Base-by-base conservation (phyloP, 306 rosid species). In the Astragalus glycyphyllos region DNA sequence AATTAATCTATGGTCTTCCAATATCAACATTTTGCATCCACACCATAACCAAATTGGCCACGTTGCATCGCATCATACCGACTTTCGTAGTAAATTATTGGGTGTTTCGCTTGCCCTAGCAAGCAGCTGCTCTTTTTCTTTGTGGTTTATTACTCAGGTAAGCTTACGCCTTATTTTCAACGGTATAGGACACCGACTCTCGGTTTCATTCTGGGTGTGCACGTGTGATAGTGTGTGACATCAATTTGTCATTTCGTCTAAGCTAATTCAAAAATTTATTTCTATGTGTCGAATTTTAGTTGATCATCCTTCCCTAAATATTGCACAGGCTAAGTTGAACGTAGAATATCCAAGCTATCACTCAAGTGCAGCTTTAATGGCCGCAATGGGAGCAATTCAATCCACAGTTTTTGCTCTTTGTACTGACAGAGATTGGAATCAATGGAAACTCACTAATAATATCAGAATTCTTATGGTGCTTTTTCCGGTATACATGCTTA, bases 61-160 rank as follows among this genome's bases (percentile, higher is more conserved):
- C 50, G 5, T 62, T 17, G 17, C 54, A 31, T 3, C 74, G 4
- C 29, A 12, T 0, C 50, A 38, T 15, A 3, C 13, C 1, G 10
- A 12, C 6, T 17, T 47, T 2, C 12, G 47, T 4, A 51, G 31
- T 26, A 51, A 48, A 16, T 13, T 50, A 1, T 13, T 35, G 23
- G 82, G 75, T 35, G 65, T 63, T 3, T 32, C 68, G 1, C 50
- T 20, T 12, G 80, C 77, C 35, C 0, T 87, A 8, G 61, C 53
- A 11, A 49, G 80, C 37, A 70, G 83, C 69, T 65, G 71, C 16
- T 37, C 55, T 2, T 74, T 6, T 40, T 66, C 88, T 1, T 5
- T 73, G 3, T 87, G 84, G 88, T 66, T 84, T 15, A 75, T 84
- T 8, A 41, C 81, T 53, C 88, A 84, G 88, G 88, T 80, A 8